These are phyloP conservation scores for Stentor coeruleus DNA, from an alignment of 73 alveolate genomes.

Conservation along the genomic window DNA sequence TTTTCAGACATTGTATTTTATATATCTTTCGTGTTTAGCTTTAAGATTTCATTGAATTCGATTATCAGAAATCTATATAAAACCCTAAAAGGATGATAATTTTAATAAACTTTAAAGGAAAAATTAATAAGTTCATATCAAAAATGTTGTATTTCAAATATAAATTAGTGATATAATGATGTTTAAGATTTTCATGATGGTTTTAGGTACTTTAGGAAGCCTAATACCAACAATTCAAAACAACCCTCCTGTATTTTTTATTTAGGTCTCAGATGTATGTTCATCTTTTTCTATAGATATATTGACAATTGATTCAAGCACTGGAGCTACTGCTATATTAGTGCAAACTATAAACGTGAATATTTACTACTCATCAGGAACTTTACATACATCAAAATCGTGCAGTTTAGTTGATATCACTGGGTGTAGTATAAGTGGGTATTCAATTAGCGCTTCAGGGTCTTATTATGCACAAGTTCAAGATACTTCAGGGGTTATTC, in stretches of 20 bases:
- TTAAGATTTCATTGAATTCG: too few relatives aligned
- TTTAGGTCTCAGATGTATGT: neutral
- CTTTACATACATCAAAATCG: neutral
- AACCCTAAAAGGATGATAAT: too few relatives aligned
- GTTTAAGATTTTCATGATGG: too few relatives aligned
- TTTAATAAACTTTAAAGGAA: too few relatives aligned
- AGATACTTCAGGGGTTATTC: neutral
- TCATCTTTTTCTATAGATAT: neutral
- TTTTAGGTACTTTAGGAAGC: neutral
- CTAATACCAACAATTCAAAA: neutral
- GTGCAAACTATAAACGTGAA: neutral
- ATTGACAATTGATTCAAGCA: neutral
- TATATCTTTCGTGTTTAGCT: too few relatives aligned
- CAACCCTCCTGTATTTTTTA: neutral
- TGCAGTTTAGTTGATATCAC: neutral
- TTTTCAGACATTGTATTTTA: too few relatives aligned
- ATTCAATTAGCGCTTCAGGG: neutral
- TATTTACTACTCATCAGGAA: neutral
- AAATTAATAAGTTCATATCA: too few relatives aligned
- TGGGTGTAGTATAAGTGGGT: neutral
- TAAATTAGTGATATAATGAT: too few relatives aligned
- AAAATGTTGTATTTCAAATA: too few relatives aligned
- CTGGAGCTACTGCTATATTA: neutral
- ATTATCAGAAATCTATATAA: too few relatives aligned
- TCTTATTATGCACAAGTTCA: neutral